Base-by-base conservation (phyloP, 176 grass and related monocot genomes). In the Oryza nivara region DNA sequence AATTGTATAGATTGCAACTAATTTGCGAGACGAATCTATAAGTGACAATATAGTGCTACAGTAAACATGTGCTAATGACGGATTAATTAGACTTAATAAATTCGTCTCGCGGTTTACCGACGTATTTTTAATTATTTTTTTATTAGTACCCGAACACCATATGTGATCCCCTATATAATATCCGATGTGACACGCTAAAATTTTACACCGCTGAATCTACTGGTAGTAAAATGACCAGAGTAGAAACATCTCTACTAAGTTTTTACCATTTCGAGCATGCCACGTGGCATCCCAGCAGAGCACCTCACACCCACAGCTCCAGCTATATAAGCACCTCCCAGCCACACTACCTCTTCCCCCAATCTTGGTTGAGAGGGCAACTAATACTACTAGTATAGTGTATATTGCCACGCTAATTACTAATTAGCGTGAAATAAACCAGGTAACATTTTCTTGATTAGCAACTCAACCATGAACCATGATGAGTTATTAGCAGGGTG, bases 211-310 rank as follows among this genome's bases (percentile, higher is more conserved):
- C 40, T 41, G 8, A 41, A 41, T 41, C 40, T 41, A 41, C 12
- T 25, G 7, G 65, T 25, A 1, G 7, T 41, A 49, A 49, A 49
- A 49, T 10, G 9, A 44, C 43, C 43, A 44, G 9, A 44, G 43
- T 0, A 11, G 49, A 77, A 76, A 4, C 58, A 0, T 54, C 48
- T 40, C 46, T 32, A 26, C 30, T 26, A 26, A 19, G 2, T 14
- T 76, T 84, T 83, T 35, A 84, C 46, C 65, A 45, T 77, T 68
- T 9, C 73, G 4, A 25, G 82, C 54, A 2, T 5, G 65, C 73
- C 73, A 84, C 82, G 73, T 84, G 73, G 76, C 65, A 0, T 0
- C 48, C 3, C 32, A 0, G 65, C 64, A 19, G 14, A 13, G 65
- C 15, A 23, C 73, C 36, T 6, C 14, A 16, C 46, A 16, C 48